Conservation (phyloP, 192 early-diverging fungal species). For the Coemansia sp. region DNA sequence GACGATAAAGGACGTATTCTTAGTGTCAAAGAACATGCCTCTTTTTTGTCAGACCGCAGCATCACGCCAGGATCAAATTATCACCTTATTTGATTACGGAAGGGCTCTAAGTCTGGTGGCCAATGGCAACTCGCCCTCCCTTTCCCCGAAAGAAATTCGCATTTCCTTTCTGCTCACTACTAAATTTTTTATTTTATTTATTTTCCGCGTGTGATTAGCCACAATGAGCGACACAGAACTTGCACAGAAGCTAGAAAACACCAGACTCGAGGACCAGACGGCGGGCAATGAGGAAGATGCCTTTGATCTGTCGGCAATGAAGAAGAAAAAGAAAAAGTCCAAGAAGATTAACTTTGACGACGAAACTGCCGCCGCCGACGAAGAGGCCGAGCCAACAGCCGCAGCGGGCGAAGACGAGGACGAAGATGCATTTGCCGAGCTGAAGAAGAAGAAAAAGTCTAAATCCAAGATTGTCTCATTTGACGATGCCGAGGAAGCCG, state of each 20-base stretch:
- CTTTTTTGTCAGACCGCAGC: not conserved
- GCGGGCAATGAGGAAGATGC: constrained; percentile 25
- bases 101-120: not conserved
- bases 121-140: too few relatives aligned
- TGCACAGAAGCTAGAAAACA: constrained; percentile 19
- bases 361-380: constrained; percentile 22
- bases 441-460: constrained; percentile 66
- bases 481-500: constrained; percentile 36
- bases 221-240: constrained; percentile 43
- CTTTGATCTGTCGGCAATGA: constrained; percentile 20
- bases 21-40: too few relatives aligned
- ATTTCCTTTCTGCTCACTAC: not conserved
- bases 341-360: constrained; percentile 49
- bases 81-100: not conserved
- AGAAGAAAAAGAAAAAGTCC: constrained; percentile 56
- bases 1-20: too few relatives aligned
- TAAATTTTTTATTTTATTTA: constrained; percentile 12
- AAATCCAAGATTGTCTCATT: constrained; percentile 53
- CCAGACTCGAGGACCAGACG: constrained; percentile 13
- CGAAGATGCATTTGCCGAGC: constrained; percentile 47
- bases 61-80: not conserved
- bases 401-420: constrained; percentile 15
- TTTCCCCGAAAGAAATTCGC: not conserved
- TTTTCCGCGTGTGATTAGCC: constrained; percentile 1
- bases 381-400: constrained; percentile 9